Evolutionary conservation across 2,329 filamentous ascomycete genomes (phyloP), one percentile per base, ranked within the genome.

Genomic region (Sclerotinia glacialis): DNA sequence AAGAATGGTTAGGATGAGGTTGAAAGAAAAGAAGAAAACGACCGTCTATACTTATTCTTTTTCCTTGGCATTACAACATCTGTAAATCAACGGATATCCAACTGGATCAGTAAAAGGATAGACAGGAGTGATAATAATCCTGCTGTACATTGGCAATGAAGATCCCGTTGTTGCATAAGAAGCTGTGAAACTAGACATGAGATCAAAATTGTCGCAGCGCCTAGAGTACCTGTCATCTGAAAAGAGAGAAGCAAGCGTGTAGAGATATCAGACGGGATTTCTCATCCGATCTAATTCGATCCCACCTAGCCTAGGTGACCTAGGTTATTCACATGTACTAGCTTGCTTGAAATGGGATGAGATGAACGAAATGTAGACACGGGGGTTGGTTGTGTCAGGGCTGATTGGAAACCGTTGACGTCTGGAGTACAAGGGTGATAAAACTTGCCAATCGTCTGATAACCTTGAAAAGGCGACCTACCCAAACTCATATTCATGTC

Each of bases 131-230:
- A 59, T 62, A 46, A 59, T 66, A 18, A 68, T 71, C 65, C 65
- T 71, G 60, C 67, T 37, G 53, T n/a, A 70, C 64, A 70, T 69
- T 72, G 72, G 70, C 68, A 72, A 66, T 70, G 73, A 60, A 67
- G 72, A 74, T 74, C 73, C 72, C 72, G 73, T 68, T 66, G 71
- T 71, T 71, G 72, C 72, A 75, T 72, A 67, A 70, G 66, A 50
- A 53, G 56, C 52, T 54, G 47, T 75, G 74, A 75, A 75, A 75
- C 74, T 71, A 67, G 71, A 72, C 52, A 61, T 74, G 72, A 74
- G 70, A 71, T 70, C 52, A 31, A 49, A 71, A 67, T 28, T 72
- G 72, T 74, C 71, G 71, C 72, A 74, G 68, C 66, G 65, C 23
- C 34, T 49, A 56, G 49, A 52, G 44, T 55, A 68, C 31, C 64